Conservation (phyloP, 2,329 filamentous ascomycete genomes). For the Cordyceps cicadae region DNA sequence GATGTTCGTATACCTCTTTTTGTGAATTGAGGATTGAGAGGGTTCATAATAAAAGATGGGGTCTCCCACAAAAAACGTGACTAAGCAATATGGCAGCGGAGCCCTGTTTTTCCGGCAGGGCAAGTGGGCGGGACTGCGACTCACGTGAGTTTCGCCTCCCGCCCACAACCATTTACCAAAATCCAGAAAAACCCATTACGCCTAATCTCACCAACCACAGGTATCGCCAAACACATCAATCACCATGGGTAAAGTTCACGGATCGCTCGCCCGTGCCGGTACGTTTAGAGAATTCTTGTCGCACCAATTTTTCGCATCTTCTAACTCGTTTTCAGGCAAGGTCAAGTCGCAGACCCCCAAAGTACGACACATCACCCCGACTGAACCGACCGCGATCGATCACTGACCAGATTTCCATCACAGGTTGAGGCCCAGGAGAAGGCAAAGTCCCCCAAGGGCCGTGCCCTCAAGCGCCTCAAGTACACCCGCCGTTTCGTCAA, state of each 20-base stretch:
- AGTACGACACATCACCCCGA: constrained; percentile 45
- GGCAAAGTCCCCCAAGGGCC: constrained; percentile 93
- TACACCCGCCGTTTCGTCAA: constrained; percentile 99
- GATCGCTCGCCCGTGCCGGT: constrained; percentile 80
- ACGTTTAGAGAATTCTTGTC: constrained; percentile 21
- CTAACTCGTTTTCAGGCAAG: constrained; percentile 69
- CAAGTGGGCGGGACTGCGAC: constrained; percentile 11
- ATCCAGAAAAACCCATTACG: constrained; percentile 27
- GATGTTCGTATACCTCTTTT: background rate
- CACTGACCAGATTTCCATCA: constrained; percentile 22
- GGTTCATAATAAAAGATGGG: too few relatives aligned
- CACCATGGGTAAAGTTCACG: constrained; percentile 89
- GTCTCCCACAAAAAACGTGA: background rate
- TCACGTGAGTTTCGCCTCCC: constrained; percentile 30
- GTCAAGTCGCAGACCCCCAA: constrained; percentile 95
- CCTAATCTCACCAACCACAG: constrained; percentile 26
- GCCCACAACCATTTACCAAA: constrained; percentile 32
- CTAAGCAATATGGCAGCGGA: background rate
- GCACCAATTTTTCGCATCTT: constrained; percentile 13
- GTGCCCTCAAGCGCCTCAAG: constrained; percentile 91
- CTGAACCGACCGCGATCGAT: constrained; percentile 20
- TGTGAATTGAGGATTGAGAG: too few relatives aligned
- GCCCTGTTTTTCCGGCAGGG: constrained; percentile 11
- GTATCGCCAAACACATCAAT: constrained; percentile 31
- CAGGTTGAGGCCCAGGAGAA: constrained; percentile 89